Evolutionary conservation across 169 alveolate species (phyloP).

Genomic region (Cryptosporidium ubiquitum): DNA sequence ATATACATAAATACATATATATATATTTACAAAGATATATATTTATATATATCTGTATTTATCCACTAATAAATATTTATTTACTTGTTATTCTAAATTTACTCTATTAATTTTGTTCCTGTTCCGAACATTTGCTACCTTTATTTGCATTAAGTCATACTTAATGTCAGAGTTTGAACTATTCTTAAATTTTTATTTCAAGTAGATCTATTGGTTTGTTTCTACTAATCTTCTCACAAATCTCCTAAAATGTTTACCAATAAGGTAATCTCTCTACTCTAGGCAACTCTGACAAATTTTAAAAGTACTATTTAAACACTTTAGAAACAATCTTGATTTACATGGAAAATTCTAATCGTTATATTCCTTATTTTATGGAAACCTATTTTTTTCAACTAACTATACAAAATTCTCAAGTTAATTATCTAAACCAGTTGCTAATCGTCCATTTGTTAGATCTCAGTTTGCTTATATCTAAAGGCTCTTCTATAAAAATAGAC

Average conservation of each 20-base stretch:
- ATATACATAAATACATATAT: no score
- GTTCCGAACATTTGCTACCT: not conserved
- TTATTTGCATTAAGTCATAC: no score
- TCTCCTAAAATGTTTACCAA: not conserved
- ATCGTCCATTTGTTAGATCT: slow-evolving; percentile 42
- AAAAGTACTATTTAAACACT: not conserved
- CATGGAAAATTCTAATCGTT: not conserved
- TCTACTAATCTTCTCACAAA: no score
- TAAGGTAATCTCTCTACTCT: no score
- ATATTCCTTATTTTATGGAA: not conserved
- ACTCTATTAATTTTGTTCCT: not conserved
- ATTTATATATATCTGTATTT: no score
- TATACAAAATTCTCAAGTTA: not conserved
- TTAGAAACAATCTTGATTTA: not conserved
- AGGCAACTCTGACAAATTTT: no score
- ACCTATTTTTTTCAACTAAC: not conserved
- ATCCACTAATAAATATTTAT: not conserved
- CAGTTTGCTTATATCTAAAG: not conserved
- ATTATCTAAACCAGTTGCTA: slow-evolving; percentile 53
- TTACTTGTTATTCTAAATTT: not conserved
- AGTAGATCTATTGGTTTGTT: no score
- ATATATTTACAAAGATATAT: no score
- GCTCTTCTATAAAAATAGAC: slow-evolving; percentile 49
- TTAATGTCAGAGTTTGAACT: no score
- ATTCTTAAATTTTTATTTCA: no score